Base-by-base conservation (phyloP, 108 stramenopile species). In the Cyclotella distinguenda region DNA sequence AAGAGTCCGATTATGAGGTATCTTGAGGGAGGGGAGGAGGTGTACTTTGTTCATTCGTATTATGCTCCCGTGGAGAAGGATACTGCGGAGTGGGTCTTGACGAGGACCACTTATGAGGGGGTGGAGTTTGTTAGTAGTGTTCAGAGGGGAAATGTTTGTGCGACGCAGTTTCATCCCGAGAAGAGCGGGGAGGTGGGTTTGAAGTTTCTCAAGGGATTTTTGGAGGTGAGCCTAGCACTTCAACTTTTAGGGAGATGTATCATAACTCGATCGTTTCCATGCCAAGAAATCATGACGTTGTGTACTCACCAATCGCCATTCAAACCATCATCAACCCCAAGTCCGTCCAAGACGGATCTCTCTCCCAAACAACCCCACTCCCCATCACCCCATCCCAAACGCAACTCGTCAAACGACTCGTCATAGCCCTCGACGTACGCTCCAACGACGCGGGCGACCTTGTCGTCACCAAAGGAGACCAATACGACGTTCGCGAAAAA, bases 381-480 rank as follows among this genome's bases (percentile, higher is more conserved):
- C 43, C 68, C 26, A 66, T 82, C 12, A 66, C 74, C 10, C 36
- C 34, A 9, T 74, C 72, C 13, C 62, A 74, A 32, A 93, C 91
- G 1, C 59, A 82, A 68, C 72, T 89, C 30, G 78, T 77, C 12
- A 93, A 97, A 70, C 91, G 98, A 61, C 81, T 97, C 10, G 94
- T 98, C 10, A 93, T 96, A 1, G 96, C 97, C 27, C 86, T 99
- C 12, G 98, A 99, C 74, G 98, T 98, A 28, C 80, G 98, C 36
- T 77, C 84, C 45, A 99, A 99, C 70, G 98, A 99, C 70, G 67
- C 76, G 25, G 98, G 98, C 21, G 98, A 99, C 67, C 79, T 98
- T 38, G 96, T 99, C 28, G 98, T 98, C 8, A 99, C 98, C 68
- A 98, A 99, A 71, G 98, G 98, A 18, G 98, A 99, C 67, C 96